Conservation (phyloP, 768 basidiomycete species). For the Boletus insuetus region DNA sequence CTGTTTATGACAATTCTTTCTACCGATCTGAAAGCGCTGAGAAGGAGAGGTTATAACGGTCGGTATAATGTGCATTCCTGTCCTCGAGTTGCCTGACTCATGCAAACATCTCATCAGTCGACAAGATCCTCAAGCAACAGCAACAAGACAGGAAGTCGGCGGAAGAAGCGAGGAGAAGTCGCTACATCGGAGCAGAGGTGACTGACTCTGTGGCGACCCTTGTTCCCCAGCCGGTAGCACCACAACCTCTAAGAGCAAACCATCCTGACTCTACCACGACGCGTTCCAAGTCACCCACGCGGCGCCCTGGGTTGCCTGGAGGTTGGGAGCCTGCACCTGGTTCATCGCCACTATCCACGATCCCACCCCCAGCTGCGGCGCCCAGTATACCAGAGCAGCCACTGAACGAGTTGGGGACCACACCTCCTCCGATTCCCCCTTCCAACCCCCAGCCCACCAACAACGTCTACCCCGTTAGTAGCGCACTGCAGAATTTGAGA, state of each 20-base stretch:
- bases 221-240: constrained; percentile 13
- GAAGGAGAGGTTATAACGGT: constrained; percentile 86
- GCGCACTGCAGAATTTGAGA: constrained; percentile 25
- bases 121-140: constrained; percentile 86
- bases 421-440: neutral
- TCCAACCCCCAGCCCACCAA: constrained; percentile 6
- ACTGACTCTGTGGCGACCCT: constrained; percentile 3
- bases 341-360: constrained; percentile 7
- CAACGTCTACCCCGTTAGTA: constrained; percentile 8
- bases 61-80: constrained; percentile 11
- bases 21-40: constrained; percentile 79
- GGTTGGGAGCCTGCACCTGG: constrained; percentile 20
- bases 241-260: constrained; percentile 7
- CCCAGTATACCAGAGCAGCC: constrained; percentile 5
- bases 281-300: constrained; percentile 21
- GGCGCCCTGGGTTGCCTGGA: constrained; percentile 19
- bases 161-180: constrained; percentile 40
- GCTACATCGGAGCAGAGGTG: constrained; percentile 20
- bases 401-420: neutral
- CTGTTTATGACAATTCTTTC: constrained; percentile 93
- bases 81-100: constrained; percentile 6
- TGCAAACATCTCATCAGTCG: constrained; percentile 49
- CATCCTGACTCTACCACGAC: neutral
- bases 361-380: neutral
- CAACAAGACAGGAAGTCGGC: constrained; percentile 59